Evolutionary conservation across 2,329 filamentous ascomycete species (phyloP).

Genomic region (Colletotrichum limetticola): DNA sequence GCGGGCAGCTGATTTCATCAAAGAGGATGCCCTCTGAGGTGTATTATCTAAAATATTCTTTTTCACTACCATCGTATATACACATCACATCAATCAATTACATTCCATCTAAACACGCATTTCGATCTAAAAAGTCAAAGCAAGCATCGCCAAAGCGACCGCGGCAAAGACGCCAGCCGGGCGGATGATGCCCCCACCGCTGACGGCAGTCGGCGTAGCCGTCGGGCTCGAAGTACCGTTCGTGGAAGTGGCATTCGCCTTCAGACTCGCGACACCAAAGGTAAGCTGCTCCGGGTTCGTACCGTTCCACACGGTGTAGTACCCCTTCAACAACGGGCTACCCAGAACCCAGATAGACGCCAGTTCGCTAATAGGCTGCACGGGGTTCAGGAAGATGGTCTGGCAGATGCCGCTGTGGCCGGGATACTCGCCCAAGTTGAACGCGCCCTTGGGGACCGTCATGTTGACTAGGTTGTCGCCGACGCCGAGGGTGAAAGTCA

Average conservation of each 20-base stretch:
- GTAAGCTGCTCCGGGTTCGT: not conserved
- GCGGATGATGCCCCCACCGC: not conserved
- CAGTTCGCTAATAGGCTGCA: not conserved
- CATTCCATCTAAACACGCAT: not conserved
- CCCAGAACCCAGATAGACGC: not conserved
- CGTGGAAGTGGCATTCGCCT: not conserved
- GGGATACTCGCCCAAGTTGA: constrained; percentile 47
- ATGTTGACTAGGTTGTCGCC: constrained; percentile 38
- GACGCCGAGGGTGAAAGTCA: constrained; percentile 45
- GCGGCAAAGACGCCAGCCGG: not conserved
- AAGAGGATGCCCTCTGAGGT: not conserved
- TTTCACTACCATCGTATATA: not conserved
- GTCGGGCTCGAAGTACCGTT: not conserved
- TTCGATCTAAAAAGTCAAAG: not conserved
- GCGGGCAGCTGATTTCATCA: constrained; percentile 37
- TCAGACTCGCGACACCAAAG: not conserved
- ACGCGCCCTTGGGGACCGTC: constrained; percentile 42
- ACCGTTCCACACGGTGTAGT: not conserved
- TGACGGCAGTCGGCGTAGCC: not conserved
- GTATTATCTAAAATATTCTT: not conserved
- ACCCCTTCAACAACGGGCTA: not conserved
- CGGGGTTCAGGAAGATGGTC: not conserved
- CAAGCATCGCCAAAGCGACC: not conserved
- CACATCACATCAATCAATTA: not conserved
- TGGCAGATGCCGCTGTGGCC: not conserved